Percentiles rank a stretch among this genome's conserved stretches.
Conservation (phyloP, 352 stramenopile genomes). For the Phytophthora nicotianae region DNA sequence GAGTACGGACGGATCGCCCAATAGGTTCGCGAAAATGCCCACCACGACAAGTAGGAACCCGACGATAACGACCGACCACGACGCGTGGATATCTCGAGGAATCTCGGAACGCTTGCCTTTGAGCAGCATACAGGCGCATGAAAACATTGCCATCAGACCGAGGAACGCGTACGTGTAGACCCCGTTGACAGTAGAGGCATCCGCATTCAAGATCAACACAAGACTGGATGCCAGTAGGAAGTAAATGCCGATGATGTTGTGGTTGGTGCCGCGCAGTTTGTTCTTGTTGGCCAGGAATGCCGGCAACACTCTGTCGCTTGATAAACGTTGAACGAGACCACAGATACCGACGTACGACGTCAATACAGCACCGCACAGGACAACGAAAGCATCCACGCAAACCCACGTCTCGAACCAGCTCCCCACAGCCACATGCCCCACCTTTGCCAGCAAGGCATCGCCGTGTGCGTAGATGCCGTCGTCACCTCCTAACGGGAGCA, state of each 20-base stretch:
- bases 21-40: conserved; percentile 75
- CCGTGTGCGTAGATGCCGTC: conserved; percentile 54
- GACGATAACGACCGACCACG: conserved; percentile 47
- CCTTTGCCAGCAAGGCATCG: conserved; percentile 70
- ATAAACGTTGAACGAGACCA: conserved; percentile 58
- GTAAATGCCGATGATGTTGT: conserved; percentile 80
- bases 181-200: conserved; percentile 71
- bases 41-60: conserved; percentile 53
- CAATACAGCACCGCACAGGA: conserved; percentile 82
- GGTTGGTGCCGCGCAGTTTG: conserved; percentile 65
- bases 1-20: conserved; percentile 80
- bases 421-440: conserved; percentile 46
- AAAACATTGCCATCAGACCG: conserved; percentile 83
- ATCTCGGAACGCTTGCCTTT: conserved; percentile 85
- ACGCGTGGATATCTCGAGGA: conserved; percentile 62
- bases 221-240: conserved; percentile 70
- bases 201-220: conserved; percentile 71
- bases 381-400: conserved; percentile 86
- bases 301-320: conserved; percentile 57
- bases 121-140: conserved; percentile 79
- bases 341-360: conserved; percentile 86
- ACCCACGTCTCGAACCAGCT: conserved; percentile 59
- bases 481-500: conserved; percentile 66
- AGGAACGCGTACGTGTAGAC: conserved; percentile 90
- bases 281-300: conserved; percentile 62